A percentile compares a stretch with the other conserved stretches of the same genome.
These are phyloP conservation scores for Chaetomium olivaceum DNA, from an alignment of 2,329 filamentous ascomycete genomes.

Conservation along the genomic window DNA sequence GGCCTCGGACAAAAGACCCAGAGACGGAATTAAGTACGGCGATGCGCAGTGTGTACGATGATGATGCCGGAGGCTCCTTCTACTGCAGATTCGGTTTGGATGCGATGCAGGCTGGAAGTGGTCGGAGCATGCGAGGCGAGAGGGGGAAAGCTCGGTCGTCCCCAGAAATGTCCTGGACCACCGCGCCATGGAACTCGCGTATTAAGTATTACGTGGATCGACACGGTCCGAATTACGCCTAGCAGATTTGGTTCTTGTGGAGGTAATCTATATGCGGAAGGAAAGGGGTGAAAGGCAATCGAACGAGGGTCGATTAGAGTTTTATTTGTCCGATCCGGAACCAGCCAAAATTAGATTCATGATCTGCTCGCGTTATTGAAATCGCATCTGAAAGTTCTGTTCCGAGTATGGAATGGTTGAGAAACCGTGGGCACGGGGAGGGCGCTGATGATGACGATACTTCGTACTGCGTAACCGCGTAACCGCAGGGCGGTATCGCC, in stretches of 20 bases:
- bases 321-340: not conserved
- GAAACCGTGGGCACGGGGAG: constrained; percentile 12
- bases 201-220: constrained; percentile 16
- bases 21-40: constrained; percentile 1
- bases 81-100: not conserved
- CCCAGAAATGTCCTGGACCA: not conserved
- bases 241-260: not conserved
- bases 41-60: not conserved
- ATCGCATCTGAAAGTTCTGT: not conserved
- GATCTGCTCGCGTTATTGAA: not conserved
- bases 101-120: constrained; percentile 5
- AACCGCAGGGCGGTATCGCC: not conserved
- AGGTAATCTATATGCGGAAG: not conserved
- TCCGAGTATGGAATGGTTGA: not conserved
- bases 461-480: not conserved
- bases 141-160: constrained; percentile 8
- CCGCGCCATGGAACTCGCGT: constrained; percentile 2
- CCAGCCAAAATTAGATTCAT: not conserved
- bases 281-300: not conserved
- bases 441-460: not conserved
- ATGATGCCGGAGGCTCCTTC: not conserved
- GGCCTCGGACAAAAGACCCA: constrained; percentile 3
- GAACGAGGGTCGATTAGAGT: not conserved
- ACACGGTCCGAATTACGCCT: constrained; percentile 17
- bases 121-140: not conserved